Conservation (phyloP, 306 rosid species). For the Medicago arabica region DNA sequence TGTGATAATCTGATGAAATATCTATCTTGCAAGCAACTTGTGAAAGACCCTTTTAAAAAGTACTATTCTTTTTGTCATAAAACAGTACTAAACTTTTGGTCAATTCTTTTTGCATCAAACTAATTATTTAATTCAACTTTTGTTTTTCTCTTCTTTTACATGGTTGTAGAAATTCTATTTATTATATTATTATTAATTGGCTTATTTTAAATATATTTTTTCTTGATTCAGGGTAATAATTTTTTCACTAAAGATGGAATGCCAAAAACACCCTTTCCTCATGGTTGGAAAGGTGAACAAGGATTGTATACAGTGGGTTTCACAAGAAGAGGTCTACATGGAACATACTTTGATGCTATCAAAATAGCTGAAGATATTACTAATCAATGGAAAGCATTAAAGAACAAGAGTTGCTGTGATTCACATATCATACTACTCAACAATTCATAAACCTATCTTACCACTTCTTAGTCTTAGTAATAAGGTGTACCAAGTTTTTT, state of each 20-base stretch:
- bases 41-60: slow-evolving; percentile 10
- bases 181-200: not conserved
- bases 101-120: slow-evolving; percentile 33
- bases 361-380: slow-evolving; percentile 69
- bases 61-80: not conserved
- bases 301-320: slow-evolving; percentile 92
- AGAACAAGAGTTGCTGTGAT: slow-evolving; percentile 43
- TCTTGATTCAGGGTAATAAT: slow-evolving; percentile 54
- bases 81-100: slow-evolving; percentile 1
- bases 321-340: slow-evolving; percentile 80
- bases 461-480: not conserved
- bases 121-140: not conserved
- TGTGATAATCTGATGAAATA: slow-evolving; percentile 40
- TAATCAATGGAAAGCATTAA: slow-evolving; percentile 56
- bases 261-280: slow-evolving; percentile 87
- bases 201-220: not conserved
- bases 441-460: slow-evolving; percentile 15
- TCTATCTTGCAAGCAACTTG: slow-evolving; percentile 41
- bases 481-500: slow-evolving; percentile 11
- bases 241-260: slow-evolving; percentile 79
- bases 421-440: slow-evolving; percentile 59
- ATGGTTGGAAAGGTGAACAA: slow-evolving; percentile 84
- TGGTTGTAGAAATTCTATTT: not conserved
- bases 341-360: slow-evolving; percentile 75
- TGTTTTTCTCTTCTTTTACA: not conserved